Evolutionary conservation across 2,329 filamentous ascomycete species (phyloP).

Genomic region (Apiospora kogelbergensis): DNA sequence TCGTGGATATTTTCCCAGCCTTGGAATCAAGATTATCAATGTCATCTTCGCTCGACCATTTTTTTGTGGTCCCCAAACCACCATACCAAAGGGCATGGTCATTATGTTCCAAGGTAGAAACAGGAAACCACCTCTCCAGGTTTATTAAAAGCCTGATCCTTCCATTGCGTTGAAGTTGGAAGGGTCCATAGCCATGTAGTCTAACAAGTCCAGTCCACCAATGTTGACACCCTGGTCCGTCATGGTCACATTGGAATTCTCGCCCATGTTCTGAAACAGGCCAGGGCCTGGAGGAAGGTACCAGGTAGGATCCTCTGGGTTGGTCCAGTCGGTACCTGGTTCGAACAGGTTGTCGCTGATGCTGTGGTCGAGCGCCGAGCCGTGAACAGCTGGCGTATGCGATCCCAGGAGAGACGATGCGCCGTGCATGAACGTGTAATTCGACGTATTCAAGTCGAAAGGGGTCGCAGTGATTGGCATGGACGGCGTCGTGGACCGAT

Average conservation of each 20-base stretch:
- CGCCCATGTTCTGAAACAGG: slow-evolving; percentile 62
- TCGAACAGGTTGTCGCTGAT: slow-evolving; percentile 44
- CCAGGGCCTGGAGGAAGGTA: slow-evolving; percentile 64
- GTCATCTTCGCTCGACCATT: background rate
- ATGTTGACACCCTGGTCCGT: slow-evolving; percentile 68
- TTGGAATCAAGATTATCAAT: background rate
- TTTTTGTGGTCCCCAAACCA: background rate
- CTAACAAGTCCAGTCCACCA: slow-evolving; percentile 64
- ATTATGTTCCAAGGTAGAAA: background rate
- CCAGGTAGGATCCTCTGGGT: slow-evolving; percentile 62
- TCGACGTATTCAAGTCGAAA: slow-evolving; percentile 56
- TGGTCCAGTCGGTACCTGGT: slow-evolving; percentile 51
- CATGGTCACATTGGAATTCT: slow-evolving; percentile 62
- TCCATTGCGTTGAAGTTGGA: slow-evolving; percentile 1
- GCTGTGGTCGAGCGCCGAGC: slow-evolving; percentile 30
- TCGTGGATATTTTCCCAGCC: background rate
- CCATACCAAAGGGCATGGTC: background rate
- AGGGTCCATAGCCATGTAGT: slow-evolving; percentile 63
- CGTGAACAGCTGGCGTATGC: slow-evolving; percentile 40
- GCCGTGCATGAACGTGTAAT: slow-evolving; percentile 53
- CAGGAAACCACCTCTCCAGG: background rate
- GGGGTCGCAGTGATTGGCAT: slow-evolving; percentile 62
- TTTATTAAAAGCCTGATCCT: background rate
- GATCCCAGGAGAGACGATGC: slow-evolving; percentile 48
- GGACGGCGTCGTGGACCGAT: slow-evolving; percentile 44